A percentile compares a stretch with the other conserved stretches of the same genome.
Evolutionary conservation across 257 asterid genomes (phyloP).

Genomic region (Penstemon barbatus): DNA sequence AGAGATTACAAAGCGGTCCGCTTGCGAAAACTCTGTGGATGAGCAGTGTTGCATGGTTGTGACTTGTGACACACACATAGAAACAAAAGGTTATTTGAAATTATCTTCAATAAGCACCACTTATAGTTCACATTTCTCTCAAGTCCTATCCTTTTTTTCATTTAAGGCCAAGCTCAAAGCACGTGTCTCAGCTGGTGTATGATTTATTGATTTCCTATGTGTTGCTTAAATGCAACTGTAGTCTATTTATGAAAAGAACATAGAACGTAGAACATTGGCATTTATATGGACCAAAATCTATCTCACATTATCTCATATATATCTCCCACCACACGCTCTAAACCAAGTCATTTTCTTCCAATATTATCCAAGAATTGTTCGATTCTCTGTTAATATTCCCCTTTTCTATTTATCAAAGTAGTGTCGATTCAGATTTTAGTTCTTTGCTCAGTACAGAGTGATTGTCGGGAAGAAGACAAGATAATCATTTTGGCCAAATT

Average conservation of each 20-base stretch:
- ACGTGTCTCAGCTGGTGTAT: neutral
- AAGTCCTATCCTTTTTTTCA: neutral
- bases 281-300: slow-evolving; percentile 49
- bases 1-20: no score
- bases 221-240: slow-evolving; percentile 8
- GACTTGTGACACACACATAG: neutral
- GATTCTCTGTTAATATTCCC: no score
- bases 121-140: neutral
- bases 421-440: no score
- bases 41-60: neutral
- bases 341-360: slow-evolving; percentile 28
- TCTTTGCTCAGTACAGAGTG: neutral
- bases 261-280: slow-evolving; percentile 23
- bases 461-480: neutral
- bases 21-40: no score
- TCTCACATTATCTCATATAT: slow-evolving; percentile 36
- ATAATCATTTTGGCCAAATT: slow-evolving; percentile 3
- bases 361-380: slow-evolving; percentile 19
- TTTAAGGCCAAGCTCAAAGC: neutral
- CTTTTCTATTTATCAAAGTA: no score
- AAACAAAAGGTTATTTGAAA: neutral
- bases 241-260: neutral
- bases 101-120: neutral
- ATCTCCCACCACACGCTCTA: slow-evolving; percentile 54
- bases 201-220: slow-evolving; percentile 1